Evolutionary conservation across 257 asterid genomes (phyloP).

Genomic region (Oldenlandia corymbosa): DNA sequence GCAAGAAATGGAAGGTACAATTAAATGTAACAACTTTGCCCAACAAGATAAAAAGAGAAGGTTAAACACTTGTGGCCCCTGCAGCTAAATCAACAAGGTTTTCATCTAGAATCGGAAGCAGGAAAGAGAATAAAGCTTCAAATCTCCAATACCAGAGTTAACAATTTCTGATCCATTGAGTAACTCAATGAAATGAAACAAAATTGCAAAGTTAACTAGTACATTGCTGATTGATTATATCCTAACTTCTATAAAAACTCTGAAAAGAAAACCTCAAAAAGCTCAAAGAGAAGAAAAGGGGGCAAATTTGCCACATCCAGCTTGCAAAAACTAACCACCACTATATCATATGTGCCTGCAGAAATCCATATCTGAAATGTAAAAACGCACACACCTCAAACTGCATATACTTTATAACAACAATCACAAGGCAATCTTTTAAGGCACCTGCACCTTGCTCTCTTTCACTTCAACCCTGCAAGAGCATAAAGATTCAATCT

Average conservation of each 20-base stretch:
- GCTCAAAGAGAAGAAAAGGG: constrained; percentile 16
- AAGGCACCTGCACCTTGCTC: constrained; percentile 27
- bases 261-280: constrained; percentile 13
- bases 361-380: constrained; percentile 12
- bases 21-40: neutral
- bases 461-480: constrained; percentile 42
- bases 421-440: constrained; percentile 35
- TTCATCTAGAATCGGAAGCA: neutral
- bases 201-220: constrained; percentile 2
- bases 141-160: neutral
- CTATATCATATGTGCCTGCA: constrained; percentile 10
- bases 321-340: constrained; percentile 27
- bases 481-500: neutral
- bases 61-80: neutral
- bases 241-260: neutral
- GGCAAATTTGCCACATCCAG: constrained; percentile 17
- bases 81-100: neutral
- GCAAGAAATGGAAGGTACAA: neutral
- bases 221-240: constrained; percentile 10
- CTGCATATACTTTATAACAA: constrained; percentile 18
- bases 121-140: neutral
- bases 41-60: neutral
- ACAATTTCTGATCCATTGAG: constrained; percentile 1
- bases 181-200: neutral
- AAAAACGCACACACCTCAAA: constrained; percentile 39